These are phyloP conservation scores for Rhizopogon vinicolor DNA, from an alignment of 768 basidiomycete genomes.

Conservation along the genomic window DNA sequence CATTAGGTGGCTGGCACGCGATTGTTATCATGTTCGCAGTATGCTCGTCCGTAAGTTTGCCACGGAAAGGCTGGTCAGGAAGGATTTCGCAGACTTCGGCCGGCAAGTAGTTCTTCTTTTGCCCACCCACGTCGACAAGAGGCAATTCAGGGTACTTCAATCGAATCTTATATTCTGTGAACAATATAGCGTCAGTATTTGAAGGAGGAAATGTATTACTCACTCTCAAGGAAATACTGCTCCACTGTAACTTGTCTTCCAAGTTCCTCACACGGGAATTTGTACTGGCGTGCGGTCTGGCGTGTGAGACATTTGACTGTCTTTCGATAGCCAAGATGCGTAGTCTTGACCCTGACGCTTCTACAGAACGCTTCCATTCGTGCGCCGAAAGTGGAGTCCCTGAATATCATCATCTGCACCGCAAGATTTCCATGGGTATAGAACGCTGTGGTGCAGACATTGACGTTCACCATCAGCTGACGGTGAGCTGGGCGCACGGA, in stretches of 20 bases:
- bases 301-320: constrained; percentile 54
- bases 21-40: constrained; percentile 46
- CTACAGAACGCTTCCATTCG: constrained; percentile 57
- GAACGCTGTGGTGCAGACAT: constrained; percentile 47
- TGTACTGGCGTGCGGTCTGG: constrained; percentile 32
- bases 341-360: constrained; percentile 61
- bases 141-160: constrained; percentile 37
- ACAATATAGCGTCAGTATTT: background rate
- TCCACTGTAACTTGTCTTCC: constrained; percentile 38
- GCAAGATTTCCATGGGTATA: constrained; percentile 40
- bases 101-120: constrained; percentile 38
- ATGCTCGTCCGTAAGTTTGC: constrained; percentile 53
- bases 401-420: constrained; percentile 36
- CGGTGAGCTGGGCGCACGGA: constrained; percentile 36
- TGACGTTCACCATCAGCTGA: constrained; percentile 52
- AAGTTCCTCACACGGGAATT: constrained; percentile 36
- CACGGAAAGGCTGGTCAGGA: constrained; percentile 34
- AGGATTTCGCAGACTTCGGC: constrained; percentile 48
- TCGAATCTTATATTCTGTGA: constrained; percentile 37
- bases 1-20: constrained; percentile 45
- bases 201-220: constrained; percentile 9
- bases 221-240: constrained; percentile 44
- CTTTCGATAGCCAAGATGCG: constrained; percentile 73
- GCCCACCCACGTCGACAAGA: constrained; percentile 45
- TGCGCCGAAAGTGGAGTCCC: constrained; percentile 51